These are phyloP conservation scores for Buddleja alternifolia DNA, from an alignment of 257 asterid species.

Conservation along the genomic window DNA sequence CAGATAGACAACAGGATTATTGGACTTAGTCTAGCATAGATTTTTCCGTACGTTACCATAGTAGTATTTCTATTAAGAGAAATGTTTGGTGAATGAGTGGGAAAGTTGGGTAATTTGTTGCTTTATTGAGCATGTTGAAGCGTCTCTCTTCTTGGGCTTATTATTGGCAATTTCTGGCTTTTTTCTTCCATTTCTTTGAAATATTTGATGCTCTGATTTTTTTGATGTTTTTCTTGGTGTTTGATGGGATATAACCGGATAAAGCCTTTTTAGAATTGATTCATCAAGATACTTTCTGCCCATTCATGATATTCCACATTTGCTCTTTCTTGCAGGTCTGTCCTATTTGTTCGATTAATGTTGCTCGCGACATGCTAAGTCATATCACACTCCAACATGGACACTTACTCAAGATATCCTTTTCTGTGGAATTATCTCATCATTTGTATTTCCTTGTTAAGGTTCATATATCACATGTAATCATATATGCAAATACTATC, in stretches of 20 bases:
- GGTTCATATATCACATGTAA: neutral
- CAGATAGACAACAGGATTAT: too few relatives aligned
- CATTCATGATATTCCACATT: constrained; percentile 13
- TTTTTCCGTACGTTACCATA: too few relatives aligned
- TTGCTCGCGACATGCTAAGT: constrained; percentile 65
- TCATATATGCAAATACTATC: neutral
- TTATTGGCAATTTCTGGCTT: neutral
- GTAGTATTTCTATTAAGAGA: neutral
- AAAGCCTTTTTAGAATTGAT: too few relatives aligned
- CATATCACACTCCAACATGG: constrained; percentile 84
- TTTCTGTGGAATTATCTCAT: constrained; percentile 6
- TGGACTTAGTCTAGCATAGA: too few relatives aligned
- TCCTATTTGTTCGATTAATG: constrained; percentile 76
- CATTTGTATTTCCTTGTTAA: neutral
- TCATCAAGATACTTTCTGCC: too few relatives aligned
- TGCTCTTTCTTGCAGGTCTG: constrained; percentile 64
- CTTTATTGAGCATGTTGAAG: neutral
- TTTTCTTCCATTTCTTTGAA: neutral
- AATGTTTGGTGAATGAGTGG: constrained; percentile 19
- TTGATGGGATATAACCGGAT: too few relatives aligned
- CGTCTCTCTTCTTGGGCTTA: neutral
- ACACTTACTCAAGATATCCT: constrained; percentile 83
- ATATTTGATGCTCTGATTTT: too few relatives aligned
- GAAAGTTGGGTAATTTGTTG: neutral
- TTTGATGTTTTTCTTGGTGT: too few relatives aligned